Conservation (phyloP, 345 rosid species). For the Eucalyptus coolabah region DNA sequence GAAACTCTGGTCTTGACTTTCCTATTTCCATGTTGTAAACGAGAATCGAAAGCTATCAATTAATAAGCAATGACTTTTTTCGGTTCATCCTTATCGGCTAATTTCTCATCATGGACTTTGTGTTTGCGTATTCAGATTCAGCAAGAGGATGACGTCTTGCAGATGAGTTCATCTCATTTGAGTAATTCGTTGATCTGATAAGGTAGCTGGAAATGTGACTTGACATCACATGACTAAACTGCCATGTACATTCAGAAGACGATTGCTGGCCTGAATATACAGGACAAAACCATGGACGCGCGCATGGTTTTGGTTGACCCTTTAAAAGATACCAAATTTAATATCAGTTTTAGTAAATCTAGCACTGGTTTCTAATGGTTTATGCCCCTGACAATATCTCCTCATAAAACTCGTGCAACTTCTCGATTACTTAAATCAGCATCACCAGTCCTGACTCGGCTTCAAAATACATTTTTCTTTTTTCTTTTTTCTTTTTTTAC, state of each 20-base stretch:
- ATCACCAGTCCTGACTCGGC: background rate
- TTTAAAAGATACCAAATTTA: background rate
- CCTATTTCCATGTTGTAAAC: background rate
- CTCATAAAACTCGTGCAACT: background rate
- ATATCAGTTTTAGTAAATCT: background rate
- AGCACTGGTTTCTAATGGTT: background rate
- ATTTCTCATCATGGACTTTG: background rate
- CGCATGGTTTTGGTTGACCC: background rate
- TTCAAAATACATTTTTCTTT: background rate
- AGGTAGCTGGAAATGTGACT: background rate
- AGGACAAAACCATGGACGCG: background rate
- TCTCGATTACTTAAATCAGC: background rate
- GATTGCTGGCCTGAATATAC: background rate
- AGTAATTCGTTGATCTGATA: background rate
- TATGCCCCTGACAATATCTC: background rate
- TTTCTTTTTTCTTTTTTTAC: background rate
- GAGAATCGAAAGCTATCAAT: background rate
- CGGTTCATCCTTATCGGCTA: background rate
- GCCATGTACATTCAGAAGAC: background rate
- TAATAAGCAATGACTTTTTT: background rate
- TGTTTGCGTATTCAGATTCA: background rate
- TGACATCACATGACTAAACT: background rate
- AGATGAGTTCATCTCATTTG: slow-evolving; percentile 1
- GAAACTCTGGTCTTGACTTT: background rate
- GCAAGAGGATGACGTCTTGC: background rate